Evolutionary conservation across 768 basidiomycete genomes (phyloP).

Genomic region (Lepiota brunneoincarnata): DNA sequence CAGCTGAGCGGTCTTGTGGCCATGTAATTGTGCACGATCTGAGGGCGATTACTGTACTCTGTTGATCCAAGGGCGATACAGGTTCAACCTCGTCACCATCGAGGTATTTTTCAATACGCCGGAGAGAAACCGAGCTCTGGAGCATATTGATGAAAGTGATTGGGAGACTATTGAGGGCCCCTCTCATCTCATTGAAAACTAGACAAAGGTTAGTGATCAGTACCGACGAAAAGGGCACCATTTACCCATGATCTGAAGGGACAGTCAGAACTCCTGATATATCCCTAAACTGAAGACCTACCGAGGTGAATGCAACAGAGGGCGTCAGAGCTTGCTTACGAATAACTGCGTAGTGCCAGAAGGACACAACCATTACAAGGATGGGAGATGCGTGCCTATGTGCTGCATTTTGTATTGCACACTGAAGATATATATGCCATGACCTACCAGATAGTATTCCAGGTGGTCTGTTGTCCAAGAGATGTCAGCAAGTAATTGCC

Average conservation of each 20-base stretch:
- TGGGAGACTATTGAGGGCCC: conserved; percentile 82
- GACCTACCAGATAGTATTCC: conserved; percentile 45
- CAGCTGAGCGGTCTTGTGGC: conserved; percentile 69
- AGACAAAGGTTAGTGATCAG: neutral
- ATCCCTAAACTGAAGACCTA: conserved; percentile 32
- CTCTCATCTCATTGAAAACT: conserved; percentile 89
- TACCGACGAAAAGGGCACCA: neutral
- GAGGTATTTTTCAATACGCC: conserved; percentile 91
- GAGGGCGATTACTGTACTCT: conserved; percentile 64
- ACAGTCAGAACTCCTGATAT: neutral
- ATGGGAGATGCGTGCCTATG: conserved; percentile 62
- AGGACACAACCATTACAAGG: conserved; percentile 56
- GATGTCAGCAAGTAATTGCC: neutral
- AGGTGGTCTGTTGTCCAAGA: conserved; percentile 31
- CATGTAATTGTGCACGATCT: conserved; percentile 88
- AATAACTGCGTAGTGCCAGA: conserved; percentile 74
- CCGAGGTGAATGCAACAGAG: conserved; percentile 78
- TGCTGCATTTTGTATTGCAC: neutral
- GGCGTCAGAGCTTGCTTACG: conserved; percentile 71
- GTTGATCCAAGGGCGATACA: conserved; percentile 54
- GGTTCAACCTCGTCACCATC: conserved; percentile 65
- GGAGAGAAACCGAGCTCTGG: conserved; percentile 81
- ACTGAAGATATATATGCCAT: neutral
- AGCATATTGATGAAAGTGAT: conserved; percentile 89
- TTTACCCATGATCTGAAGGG: conserved; percentile 12